These are phyloP conservation scores for Inonotus hispidus DNA, from an alignment of 1,284 basidiomycete species.

Conservation along the genomic window DNA sequence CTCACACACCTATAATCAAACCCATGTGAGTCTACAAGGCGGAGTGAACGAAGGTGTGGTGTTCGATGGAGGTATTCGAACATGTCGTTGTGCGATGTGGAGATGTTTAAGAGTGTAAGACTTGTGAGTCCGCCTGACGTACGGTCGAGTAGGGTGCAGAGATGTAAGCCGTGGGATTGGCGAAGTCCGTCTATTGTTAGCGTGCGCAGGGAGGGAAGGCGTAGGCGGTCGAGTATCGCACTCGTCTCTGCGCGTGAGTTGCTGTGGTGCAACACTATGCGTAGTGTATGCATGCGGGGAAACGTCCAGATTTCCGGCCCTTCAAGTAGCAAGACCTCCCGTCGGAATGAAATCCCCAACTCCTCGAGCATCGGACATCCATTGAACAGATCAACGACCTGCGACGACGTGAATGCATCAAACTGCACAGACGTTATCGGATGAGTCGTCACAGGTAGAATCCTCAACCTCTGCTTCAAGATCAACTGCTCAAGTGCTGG, in stretches of 20 bases:
- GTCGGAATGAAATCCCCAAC: slow-evolving; percentile 6
- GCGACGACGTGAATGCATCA: slow-evolving; percentile 6
- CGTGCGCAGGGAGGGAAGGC: slow-evolving; percentile 1
- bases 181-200: slow-evolving; percentile 7
- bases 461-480: slow-evolving; percentile 4
- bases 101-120: slow-evolving; percentile 10
- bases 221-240: slow-evolving; percentile 6
- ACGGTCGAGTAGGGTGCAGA: slow-evolving; percentile 7
- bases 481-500: slow-evolving; percentile 4
- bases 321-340: neutral
- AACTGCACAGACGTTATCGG: slow-evolving; percentile 13
- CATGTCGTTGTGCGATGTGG: slow-evolving; percentile 2
- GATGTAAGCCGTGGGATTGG: neutral
- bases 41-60: slow-evolving; percentile 1
- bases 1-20: slow-evolving; percentile 5
- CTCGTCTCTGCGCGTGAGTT: slow-evolving; percentile 4
- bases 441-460: neutral
- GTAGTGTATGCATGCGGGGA: slow-evolving; percentile 6
- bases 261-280: slow-evolving; percentile 1
- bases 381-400: slow-evolving; percentile 10
- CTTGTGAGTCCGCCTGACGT: slow-evolving; percentile 1
- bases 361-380: slow-evolving; percentile 14
- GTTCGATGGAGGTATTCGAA: slow-evolving; percentile 10
- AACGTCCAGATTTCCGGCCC: slow-evolving; percentile 9
- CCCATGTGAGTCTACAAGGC: slow-evolving; percentile 7